A percentile compares a stretch with the other conserved stretches of the same genome.
phyloP scores from a whole-genome alignment of 2,329 filamentous ascomycete species.

The Botrytis hyacinthi region DNA sequence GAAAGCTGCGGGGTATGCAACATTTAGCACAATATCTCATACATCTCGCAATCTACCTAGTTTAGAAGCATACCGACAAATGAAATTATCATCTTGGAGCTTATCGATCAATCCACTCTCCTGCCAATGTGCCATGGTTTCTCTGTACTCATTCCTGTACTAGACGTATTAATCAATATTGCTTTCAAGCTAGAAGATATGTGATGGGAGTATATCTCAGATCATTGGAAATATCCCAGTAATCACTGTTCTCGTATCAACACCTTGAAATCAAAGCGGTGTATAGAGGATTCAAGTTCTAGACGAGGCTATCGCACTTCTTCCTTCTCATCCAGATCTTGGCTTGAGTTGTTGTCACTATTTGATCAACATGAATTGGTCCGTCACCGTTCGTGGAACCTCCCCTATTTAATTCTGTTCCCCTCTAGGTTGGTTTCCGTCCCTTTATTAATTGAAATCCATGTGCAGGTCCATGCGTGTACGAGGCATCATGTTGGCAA shows the following conservation, averaged over 20 bases:
- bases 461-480: slow-evolving; percentile 20
- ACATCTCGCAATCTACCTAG: slow-evolving; percentile 7
- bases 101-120: neutral
- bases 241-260: slow-evolving; percentile 8
- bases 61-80: neutral
- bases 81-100: slow-evolving; percentile 1
- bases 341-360: slow-evolving; percentile 17
- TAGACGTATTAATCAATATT: slow-evolving; percentile 11
- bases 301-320: slow-evolving; percentile 16
- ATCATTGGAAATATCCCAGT: neutral
- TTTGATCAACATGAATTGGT: neutral
- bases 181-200: neutral
- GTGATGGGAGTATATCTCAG: neutral
- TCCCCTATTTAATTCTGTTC: slow-evolving; percentile 19
- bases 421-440: slow-evolving; percentile 21
- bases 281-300: slow-evolving; percentile 15
- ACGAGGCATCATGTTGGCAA: slow-evolving; percentile 17
- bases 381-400: slow-evolving; percentile 13
- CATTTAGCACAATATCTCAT: slow-evolving; percentile 8
- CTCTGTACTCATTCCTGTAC: neutral
- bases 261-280: slow-evolving; percentile 14
- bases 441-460: slow-evolving; percentile 18
- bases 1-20: slow-evolving; percentile 22
- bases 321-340: slow-evolving; percentile 18
- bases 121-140: neutral